Conservation (phyloP, 805 yeast species). For the Tetrapisispora pingtungensis region DNA sequence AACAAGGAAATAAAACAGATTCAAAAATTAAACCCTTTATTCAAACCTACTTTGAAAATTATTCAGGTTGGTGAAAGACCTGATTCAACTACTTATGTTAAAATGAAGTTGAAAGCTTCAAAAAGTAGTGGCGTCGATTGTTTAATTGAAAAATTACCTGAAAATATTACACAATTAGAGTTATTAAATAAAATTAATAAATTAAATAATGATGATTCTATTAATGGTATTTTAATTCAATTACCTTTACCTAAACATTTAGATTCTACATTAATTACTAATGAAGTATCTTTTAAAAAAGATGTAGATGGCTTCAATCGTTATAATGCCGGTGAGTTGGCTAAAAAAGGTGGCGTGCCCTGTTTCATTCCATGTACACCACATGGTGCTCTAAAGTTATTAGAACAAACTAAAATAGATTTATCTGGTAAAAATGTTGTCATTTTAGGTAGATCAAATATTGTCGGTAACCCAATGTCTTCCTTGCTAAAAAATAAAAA, state of each 20-base stretch:
- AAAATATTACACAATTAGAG: slow-evolving; percentile 44
- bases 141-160: slow-evolving; percentile 49
- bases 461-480: slow-evolving; percentile 76
- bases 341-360: slow-evolving; percentile 65
- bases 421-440: slow-evolving; percentile 67
- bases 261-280: slow-evolving; percentile 57
- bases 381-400: slow-evolving; percentile 60
- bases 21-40: slow-evolving; percentile 36
- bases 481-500: slow-evolving; percentile 57
- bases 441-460: slow-evolving; percentile 76
- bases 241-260: slow-evolving; percentile 66
- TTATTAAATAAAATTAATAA: slow-evolving; percentile 42
- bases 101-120: slow-evolving; percentile 73
- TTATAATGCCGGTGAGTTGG: slow-evolving; percentile 64
- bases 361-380: slow-evolving; percentile 76
- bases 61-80: slow-evolving; percentile 71
- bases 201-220: slow-evolving; percentile 48
- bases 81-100: slow-evolving; percentile 73
- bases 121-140: slow-evolving; percentile 58
- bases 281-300: slow-evolving; percentile 53
- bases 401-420: slow-evolving; percentile 45
- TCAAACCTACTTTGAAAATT: slow-evolving; percentile 57
- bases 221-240: slow-evolving; percentile 69
- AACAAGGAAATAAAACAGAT: slow-evolving; percentile 28
- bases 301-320: slow-evolving; percentile 84